Conservation (phyloP, 2,329 filamentous ascomycete genomes). For the Exophiala alcalophila region DNA sequence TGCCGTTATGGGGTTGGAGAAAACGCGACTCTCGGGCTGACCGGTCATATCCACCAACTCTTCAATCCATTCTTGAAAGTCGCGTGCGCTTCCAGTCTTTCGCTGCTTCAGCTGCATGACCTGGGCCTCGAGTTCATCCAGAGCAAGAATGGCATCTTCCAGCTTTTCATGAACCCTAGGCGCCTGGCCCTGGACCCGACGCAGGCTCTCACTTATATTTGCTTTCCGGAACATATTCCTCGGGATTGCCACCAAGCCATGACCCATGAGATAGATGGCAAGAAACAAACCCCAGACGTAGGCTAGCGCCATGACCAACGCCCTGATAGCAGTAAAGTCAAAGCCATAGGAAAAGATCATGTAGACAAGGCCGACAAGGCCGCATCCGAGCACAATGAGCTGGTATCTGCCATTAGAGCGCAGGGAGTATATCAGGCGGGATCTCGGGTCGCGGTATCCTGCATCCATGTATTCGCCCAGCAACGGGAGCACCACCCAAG, state of each 20-base stretch:
- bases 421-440: conserved; percentile 78
- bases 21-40: conserved; percentile 58
- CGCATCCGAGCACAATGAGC: conserved; percentile 69
- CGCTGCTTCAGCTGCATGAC: conserved; percentile 74
- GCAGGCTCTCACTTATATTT: conserved; percentile 69
- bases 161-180: conserved; percentile 82
- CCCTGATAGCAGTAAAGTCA: conserved; percentile 70
- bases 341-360: conserved; percentile 76
- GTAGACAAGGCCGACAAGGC: conserved; percentile 72
- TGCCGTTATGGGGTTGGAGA: conserved; percentile 37
- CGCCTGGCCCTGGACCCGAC: conserved; percentile 72
- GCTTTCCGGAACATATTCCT: conserved; percentile 75
- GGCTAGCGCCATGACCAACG: conserved; percentile 83
- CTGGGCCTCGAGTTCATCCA: conserved; percentile 79
- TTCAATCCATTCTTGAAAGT: conserved; percentile 92
- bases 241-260: conserved; percentile 89
- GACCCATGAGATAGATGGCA: conserved; percentile 96
- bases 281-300: conserved; percentile 91
- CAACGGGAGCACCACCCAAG: conserved; percentile 92
- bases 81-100: conserved; percentile 71
- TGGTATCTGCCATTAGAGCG: conserved; percentile 87
- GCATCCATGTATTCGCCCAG: conserved; percentile 94
- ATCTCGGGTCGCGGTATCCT: conserved; percentile 82
- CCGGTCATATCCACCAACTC: conserved; percentile 78
- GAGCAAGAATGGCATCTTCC: conserved; percentile 73